Base-by-base conservation (phyloP, 345 rosid genomes). In the Cochlearia excelsa region DNA sequence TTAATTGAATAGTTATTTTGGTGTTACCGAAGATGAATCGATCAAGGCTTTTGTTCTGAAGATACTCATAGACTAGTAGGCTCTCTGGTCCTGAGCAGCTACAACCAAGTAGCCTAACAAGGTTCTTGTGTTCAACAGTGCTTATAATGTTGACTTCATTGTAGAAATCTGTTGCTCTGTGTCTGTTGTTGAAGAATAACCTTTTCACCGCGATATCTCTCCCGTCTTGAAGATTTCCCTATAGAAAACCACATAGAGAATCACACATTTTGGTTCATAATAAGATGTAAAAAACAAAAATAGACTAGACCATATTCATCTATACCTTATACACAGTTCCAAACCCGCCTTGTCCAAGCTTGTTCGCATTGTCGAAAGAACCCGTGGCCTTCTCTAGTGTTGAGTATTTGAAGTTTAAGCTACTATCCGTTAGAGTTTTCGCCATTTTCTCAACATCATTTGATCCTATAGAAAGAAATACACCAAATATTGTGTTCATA, bases 301-400 rank as follows among this genome's bases (percentile, higher is more conserved):
- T 26, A 9, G 7, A 59, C 7, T 16, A 30, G 30, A 30, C 44
- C 54, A 35, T 6, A 34, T 6, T 3, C 60, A 39, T 64, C 37
- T 34, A 3, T 34, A 85, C 98, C 90, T 92, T 88, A 67, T 92
- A 88, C 33, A 92, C 98, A 55, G 94, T 82, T 53, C 98, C 99
- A 49, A 83, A 88, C 30, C 95, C 99, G 46, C 98, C 98, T 68
- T 92, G 98, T 52, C 98, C 98, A 26, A 88, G 93, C 79, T 88
- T 88, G 77, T 92, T 88, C 7, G 67, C 78, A 1, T 43, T 61
- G 30, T 74, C 82, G 51, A 92, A 92, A 2, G 87, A 83, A 53
- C 76, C 87, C 4, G 98, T 92, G 1, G 97, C 93, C 44, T 81
- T 89, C 79, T 88, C 98, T 1, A 92, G 80, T 28, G 82, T 82